These are phyloP conservation scores for Aaosphaeria arxii DNA, from an alignment of 2,329 filamentous ascomycete species.

Conservation along the genomic window DNA sequence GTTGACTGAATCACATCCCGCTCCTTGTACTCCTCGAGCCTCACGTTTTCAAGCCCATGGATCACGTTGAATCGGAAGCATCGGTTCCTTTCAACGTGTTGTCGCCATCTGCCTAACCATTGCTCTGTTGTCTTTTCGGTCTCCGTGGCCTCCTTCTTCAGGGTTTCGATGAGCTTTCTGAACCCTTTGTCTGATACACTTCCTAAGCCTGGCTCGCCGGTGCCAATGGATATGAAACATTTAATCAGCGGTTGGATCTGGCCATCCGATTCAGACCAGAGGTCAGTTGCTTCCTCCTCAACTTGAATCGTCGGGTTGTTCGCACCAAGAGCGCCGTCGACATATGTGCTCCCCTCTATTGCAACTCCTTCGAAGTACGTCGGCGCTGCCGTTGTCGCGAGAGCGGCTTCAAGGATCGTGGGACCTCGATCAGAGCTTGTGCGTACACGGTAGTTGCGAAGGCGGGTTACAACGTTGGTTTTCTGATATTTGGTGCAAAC, in stretches of 20 bases:
- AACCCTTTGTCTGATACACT: conserved; percentile 5
- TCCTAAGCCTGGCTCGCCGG: conserved; percentile 6
- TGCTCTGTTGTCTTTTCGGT: conserved; percentile 8
- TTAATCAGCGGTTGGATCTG: conserved; percentile 10
- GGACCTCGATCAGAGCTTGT: conserved; percentile 1
- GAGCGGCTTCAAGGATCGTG: conserved; percentile 10
- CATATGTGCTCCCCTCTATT: conserved; percentile 34
- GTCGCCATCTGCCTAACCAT: conserved; percentile 14
- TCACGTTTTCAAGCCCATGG: conserved; percentile 25
- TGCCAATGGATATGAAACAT: conserved; percentile 9
- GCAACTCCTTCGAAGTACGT: conserved; percentile 33
- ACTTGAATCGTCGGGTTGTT: conserved; percentile 47
- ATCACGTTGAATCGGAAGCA: conserved; percentile 36
- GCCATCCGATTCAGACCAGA: conserved; percentile 6
- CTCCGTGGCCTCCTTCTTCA: conserved; percentile 6
- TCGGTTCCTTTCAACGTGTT: conserved; percentile 20
- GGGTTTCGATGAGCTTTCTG: conserved; percentile 2
- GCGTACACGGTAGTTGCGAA: conserved; percentile 27
- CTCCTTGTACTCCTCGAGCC: conserved; percentile 10
- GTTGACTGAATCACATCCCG: conserved; percentile 4
- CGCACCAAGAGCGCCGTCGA: conserved; percentile 36
- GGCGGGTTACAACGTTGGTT: conserved; percentile 45
- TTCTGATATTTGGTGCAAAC: conserved; percentile 35
- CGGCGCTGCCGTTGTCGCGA: conserved; percentile 28
- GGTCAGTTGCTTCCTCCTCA: conserved; percentile 31